Base-by-base conservation (phyloP, 257 asterid genomes). In the Sherardia arvensis region DNA sequence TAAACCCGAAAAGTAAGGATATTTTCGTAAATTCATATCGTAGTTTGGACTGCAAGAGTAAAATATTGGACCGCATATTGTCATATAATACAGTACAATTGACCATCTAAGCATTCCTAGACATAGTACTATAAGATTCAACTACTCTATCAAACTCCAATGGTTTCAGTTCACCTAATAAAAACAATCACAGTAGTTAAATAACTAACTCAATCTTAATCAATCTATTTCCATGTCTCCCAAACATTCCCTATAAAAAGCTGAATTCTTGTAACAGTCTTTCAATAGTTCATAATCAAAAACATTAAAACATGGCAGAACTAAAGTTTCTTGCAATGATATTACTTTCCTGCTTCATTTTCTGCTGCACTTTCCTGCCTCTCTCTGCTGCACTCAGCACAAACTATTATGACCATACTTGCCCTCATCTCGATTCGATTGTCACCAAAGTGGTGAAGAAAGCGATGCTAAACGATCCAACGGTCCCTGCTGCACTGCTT, bases 401-500 rank as follows among this genome's bases (percentile, higher is more conserved):
- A 36, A 66, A 87, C 38, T 85, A 87, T 73, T 90, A 90, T 43
- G 83, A 79, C 38, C 78, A 80, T 15, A 85, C 92, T 47, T 90
- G 97, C 73, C 95, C 97, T 0, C 73, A 73, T 11, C 84, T 75
- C 2, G 95, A 87, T 67, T 62, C 81, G 23, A 57, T 57, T 1
- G 69, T 90, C 69, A 47, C 71, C 1, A 40, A 73, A 18, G 80
- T 64, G n/a, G 90, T 90, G 4, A 76, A 68, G 67, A 85, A 81
- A 53, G 87, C 86, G 64, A 82, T 81, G 76, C 40, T 51, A 58
- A 90, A 82, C 73, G 97, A 87, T 62, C 80, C 58, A 62, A 85
- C 93, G 7, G 95, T 90, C 30, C 86, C 96, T 0, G 97, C 97
- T 8, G 95, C 95, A n/a, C 74, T 90, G 2, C 93, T 90, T 18